Base-by-base conservation (phyloP, 2,329 filamentous ascomycete genomes). In the Teratosphaeriaceae sp. region DNA sequence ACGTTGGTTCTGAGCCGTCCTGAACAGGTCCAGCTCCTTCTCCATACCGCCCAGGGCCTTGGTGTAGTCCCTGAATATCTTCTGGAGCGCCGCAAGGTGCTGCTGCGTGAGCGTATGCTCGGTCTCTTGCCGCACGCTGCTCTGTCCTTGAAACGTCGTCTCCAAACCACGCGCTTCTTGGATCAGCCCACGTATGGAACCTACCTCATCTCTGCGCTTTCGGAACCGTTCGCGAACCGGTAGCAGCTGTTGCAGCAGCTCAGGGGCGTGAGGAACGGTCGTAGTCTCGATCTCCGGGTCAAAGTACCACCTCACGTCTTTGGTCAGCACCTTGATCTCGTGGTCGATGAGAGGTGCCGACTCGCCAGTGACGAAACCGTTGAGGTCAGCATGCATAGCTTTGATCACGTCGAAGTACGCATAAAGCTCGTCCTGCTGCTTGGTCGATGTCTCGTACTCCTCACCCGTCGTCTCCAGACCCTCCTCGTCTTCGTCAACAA, bases 391-490 rank as follows among this genome's bases (percentile, higher is more conserved):
- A 44, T 92, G 76, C 37, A 84, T 73, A 0, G 84, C 79, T 46
- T 87, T 77, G 21, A 96, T 70, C 7, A 79, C 81, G 59, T 88
- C 81, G 45, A 94, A 84, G 57, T 94, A 94, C 5, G 85, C 85
- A 64, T 90, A 86, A 31, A 96, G 77, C 59, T 94, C 81, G 48
- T 96, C 90, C 65, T 97, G 90, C 35, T 83, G 76, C 61, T 86
- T 86, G 0, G 88, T 87, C 0, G 90, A 94, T 23, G 85, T 79
- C 52, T 88, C 85, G 49, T 95, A 92, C 61, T 97, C 92, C 46
- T 96, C 84, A 19, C 92, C 92, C 9, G 88, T 90, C 2, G 80
- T 76, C 45, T 94, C 87, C 8, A 75, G 65, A n/a, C 69, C 71
- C 13, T 68, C 67, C 3, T 80, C 79, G 30, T 94, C 88, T 57